These are phyloP conservation scores for Nigrospora osmanthi DNA, from an alignment of 2,329 filamentous ascomycete species.

Conservation along the genomic window DNA sequence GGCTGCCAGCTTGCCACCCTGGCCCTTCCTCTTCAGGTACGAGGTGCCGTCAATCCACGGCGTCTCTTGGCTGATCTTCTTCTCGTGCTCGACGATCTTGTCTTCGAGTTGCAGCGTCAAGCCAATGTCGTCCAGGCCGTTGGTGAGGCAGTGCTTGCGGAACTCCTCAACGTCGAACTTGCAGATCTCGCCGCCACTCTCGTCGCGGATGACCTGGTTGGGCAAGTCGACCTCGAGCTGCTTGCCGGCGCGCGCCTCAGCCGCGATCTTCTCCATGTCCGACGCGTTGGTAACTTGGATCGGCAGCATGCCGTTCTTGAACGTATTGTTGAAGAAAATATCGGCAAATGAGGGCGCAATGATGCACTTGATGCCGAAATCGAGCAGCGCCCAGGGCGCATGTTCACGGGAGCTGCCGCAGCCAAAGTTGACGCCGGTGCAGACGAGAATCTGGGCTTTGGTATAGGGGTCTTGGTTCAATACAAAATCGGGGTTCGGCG, in stretches of 20 bases:
- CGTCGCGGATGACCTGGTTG: slow-evolving; percentile 74
- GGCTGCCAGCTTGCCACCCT: slow-evolving; percentile 45
- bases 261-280: slow-evolving; percentile 62
- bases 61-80: slow-evolving; percentile 65
- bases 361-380: slow-evolving; percentile 91
- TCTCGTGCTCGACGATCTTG: slow-evolving; percentile 80
- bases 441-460: slow-evolving; percentile 78
- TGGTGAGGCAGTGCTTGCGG: slow-evolving; percentile 86
- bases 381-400: slow-evolving; percentile 91
- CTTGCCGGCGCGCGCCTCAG: slow-evolving; percentile 68
- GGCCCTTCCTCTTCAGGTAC: slow-evolving; percentile 59
- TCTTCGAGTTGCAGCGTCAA: slow-evolving; percentile 88
- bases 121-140: slow-evolving; percentile 92
- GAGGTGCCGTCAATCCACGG: slow-evolving; percentile 88
- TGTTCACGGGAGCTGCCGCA: slow-evolving; percentile 91
- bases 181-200: slow-evolving; percentile 64
- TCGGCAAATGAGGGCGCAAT: slow-evolving; percentile 77
- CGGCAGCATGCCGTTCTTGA: slow-evolving; percentile 99
- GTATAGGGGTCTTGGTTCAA: slow-evolving; percentile 88
- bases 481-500: slow-evolving; percentile 73
- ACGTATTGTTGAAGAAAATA: slow-evolving; percentile 99
- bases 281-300: slow-evolving; percentile 63
- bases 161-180: slow-evolving; percentile 87
- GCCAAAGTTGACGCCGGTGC: slow-evolving; percentile 89
- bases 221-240: slow-evolving; percentile 88